phyloP scores from a whole-genome alignment of 225 moss, liverwort and hornwort species.

The Pseudisothecium myosuroides region DNA sequence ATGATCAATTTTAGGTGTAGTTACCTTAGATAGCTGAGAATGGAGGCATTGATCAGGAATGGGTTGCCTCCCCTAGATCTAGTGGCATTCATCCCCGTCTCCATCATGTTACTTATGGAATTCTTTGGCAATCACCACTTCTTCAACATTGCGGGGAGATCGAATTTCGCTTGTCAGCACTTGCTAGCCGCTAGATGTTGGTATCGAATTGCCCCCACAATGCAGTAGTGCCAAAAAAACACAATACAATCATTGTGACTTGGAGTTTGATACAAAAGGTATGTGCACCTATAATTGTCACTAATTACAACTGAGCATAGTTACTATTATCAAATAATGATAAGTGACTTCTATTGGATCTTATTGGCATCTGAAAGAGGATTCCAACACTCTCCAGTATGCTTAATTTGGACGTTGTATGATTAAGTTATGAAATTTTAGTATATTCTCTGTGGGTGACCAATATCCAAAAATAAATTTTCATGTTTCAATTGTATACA shows the following conservation, averaged over 20 bases:
- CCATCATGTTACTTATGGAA: background rate
- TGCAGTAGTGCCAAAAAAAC: background rate
- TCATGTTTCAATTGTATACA: background rate
- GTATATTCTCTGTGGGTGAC: accelerated
- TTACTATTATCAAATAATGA: background rate
- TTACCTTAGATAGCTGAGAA: no score
- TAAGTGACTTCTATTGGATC: background rate
- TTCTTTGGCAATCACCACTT: background rate
- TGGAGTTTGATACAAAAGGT: background rate
- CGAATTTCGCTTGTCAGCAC: no score
- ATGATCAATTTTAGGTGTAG: no score
- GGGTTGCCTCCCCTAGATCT: no score
- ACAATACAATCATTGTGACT: background rate
- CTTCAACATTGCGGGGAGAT: no score
- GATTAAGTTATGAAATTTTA: background rate
- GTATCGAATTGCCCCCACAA: background rate
- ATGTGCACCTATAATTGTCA: background rate
- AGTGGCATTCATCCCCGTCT: background rate
- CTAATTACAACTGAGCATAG: background rate
- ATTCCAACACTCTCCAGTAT: background rate
- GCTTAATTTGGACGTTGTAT: background rate
- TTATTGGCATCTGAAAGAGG: no score
- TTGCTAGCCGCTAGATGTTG: no score
- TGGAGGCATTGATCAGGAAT: no score
- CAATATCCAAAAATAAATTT: background rate